These are phyloP conservation scores for Didymella exigua DNA, from an alignment of 2,329 filamentous ascomycete genomes.

Conservation along the genomic window DNA sequence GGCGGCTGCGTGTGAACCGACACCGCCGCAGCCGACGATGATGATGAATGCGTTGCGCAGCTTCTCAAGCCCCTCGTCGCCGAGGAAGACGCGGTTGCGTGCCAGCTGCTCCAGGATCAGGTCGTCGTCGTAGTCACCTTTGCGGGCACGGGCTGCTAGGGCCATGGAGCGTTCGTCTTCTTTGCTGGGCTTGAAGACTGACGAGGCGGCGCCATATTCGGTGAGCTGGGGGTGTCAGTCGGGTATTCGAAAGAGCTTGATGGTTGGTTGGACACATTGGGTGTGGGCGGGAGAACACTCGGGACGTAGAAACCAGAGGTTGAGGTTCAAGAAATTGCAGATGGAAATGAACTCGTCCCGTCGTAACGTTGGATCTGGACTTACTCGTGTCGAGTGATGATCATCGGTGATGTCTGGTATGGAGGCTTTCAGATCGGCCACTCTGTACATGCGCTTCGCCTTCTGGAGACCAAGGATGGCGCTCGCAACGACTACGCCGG, in stretches of 20 bases:
- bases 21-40: constrained; percentile 90
- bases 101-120: constrained; percentile 94
- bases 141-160: constrained; percentile 64
- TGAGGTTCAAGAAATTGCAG: neutral
- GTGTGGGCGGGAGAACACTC: no score
- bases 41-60: constrained; percentile 83
- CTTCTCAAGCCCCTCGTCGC: constrained; percentile 76
- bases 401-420: constrained; percentile 62
- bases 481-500: constrained; percentile 55
- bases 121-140: constrained; percentile 71
- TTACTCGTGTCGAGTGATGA: constrained; percentile 59
- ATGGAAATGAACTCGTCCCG: no score
- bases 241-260: no score
- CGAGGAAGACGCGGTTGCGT: constrained; percentile 89
- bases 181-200: constrained; percentile 47
- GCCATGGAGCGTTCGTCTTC: constrained; percentile 65
- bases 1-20: constrained; percentile 88
- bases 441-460: constrained; percentile 59
- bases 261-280: no score
- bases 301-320: constrained; percentile 47
- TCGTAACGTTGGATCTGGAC: no score
- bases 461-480: constrained; percentile 64
- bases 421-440: constrained; percentile 64
- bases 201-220: constrained; percentile 62
- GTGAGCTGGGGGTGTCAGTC: constrained; percentile 58